Evolutionary conservation across 202 grass and related monocot genomes (phyloP), one percentile per base, ranked within the genome.

Genomic region (Panicum hallii): DNA sequence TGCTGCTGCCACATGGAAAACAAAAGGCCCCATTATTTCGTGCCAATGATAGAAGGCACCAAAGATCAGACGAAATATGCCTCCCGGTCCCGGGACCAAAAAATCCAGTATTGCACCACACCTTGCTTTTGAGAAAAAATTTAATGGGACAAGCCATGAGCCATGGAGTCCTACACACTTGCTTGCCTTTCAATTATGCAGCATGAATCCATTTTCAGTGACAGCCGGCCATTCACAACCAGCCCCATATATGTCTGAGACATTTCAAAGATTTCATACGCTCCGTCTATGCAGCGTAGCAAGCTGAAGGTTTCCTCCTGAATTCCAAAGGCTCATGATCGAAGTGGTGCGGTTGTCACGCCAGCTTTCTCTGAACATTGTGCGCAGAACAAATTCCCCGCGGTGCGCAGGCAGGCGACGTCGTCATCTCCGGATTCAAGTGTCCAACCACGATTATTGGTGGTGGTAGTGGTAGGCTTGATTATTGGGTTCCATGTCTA

Each of bases 381-480:
- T 34, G 70, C 45, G 0, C 7, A 52, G 70, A 72, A 72, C 70
- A 72, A 72, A 72, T 50, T 52, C 70, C 70, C 70, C 32, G 6
- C 70, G 60, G 60, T 63, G 11, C 26, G 1, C 26, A 62, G 58
- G 11, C 23, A 28, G 58, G 58, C 26, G 23, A 32, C 11, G 70
- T 72, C 45, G 10, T 72, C 14, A 32, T 49, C 22, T 49, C 43
- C 45, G 7, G 23, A 13, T 2, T 49, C 23, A 72, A 32, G 45
- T 72, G 11, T 50, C 9, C 68, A 48, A 28, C 44, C 23, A 72
- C 70, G 26, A 72, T 72, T 50, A 72, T 50, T 72, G 23, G 45
- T 52, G 9, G 23, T 30, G 69, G 46, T 72, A 23, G 70, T 72
- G 70, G 70, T 72, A 72, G 70, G 70, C 46, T 52, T 30, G 45